Evolutionary conservation across 352 stramenopile genomes (phyloP).

Genomic region (Globisporangium spiculum): DNA sequence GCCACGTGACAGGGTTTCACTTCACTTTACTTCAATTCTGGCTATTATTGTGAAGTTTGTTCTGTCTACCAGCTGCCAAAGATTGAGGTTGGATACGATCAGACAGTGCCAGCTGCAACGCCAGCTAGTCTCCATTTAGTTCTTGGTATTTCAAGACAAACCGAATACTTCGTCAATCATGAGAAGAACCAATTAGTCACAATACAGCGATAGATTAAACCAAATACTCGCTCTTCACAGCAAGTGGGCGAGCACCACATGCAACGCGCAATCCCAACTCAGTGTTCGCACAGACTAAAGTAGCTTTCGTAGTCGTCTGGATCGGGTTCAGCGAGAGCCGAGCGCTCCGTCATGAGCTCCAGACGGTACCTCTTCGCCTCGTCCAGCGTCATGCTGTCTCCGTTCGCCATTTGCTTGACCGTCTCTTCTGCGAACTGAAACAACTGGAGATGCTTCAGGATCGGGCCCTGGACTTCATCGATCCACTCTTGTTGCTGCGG

Average conservation of each 20-base stretch:
- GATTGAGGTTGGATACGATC: background rate
- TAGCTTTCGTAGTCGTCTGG: conserved; percentile 9
- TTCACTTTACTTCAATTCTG: background rate
- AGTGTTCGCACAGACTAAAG: conserved; percentile 18
- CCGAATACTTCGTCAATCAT: background rate
- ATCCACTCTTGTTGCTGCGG: conserved; percentile 43
- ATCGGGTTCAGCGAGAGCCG: background rate
- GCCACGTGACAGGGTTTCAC: no score
- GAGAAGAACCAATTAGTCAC: no score
- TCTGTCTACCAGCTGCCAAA: background rate
- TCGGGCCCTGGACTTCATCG: conserved; percentile 4
- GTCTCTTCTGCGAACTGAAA: conserved; percentile 17
- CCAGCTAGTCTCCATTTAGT: background rate
- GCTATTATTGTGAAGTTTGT: background rate
- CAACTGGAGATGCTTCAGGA: conserved; percentile 14
- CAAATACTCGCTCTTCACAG: no score
- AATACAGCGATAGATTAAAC: no score
- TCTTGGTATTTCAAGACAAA: background rate
- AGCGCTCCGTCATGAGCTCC: conserved; percentile 31
- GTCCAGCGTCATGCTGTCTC: conserved; percentile 20
- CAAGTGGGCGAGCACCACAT: background rate
- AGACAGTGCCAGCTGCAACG: background rate
- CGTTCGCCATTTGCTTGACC: conserved; percentile 20
- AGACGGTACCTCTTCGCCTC: conserved; percentile 23
- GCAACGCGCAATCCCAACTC: background rate